These are phyloP conservation scores for Trichophyton verrucosum DNA, from an alignment of 2,329 filamentous ascomycete genomes.

Conservation along the genomic window DNA sequence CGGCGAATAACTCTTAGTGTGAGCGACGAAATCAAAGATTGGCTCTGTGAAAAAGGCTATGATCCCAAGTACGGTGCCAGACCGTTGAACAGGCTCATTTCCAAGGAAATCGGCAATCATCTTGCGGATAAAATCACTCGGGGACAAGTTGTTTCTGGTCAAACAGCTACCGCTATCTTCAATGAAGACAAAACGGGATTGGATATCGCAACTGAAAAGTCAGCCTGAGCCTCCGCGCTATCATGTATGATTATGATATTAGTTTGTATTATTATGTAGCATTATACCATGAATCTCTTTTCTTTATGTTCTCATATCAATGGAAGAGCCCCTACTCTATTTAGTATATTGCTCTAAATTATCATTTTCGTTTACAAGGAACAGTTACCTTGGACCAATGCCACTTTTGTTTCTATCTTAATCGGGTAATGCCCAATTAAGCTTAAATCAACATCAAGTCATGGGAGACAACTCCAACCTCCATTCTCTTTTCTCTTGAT, in stretches of 20 bases:
- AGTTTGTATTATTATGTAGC: slow-evolving; percentile 5
- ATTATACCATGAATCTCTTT: background rate
- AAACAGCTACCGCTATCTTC: slow-evolving; percentile 58
- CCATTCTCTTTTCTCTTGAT: background rate
- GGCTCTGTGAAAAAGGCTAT: slow-evolving; percentile 82
- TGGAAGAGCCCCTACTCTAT: slow-evolving; percentile 1
- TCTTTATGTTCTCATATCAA: background rate
- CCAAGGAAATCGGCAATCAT: slow-evolving; percentile 76
- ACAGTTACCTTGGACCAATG: background rate
- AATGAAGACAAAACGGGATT: slow-evolving; percentile 50
- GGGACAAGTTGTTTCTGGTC: slow-evolving; percentile 64
- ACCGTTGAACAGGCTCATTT: slow-evolving; percentile 80
- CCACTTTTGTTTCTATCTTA: background rate
- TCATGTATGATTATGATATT: background rate
- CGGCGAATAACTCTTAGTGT: slow-evolving; percentile 68
- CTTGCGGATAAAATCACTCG: slow-evolving; percentile 87
- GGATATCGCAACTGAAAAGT: slow-evolving; percentile 33
- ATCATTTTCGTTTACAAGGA: background rate
- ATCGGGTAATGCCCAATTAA: background rate
- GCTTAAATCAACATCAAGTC: background rate
- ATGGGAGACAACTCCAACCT: background rate
- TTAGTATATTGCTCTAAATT: background rate
- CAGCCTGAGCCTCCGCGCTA: background rate
- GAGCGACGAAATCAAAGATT: slow-evolving; percentile 59
- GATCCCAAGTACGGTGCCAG: slow-evolving; percentile 84